Percentiles rank a stretch among this genome's conserved stretches.
phyloP scores from a whole-genome alignment of 768 basidiomycete species.

The Lactifluus piperatus region DNA sequence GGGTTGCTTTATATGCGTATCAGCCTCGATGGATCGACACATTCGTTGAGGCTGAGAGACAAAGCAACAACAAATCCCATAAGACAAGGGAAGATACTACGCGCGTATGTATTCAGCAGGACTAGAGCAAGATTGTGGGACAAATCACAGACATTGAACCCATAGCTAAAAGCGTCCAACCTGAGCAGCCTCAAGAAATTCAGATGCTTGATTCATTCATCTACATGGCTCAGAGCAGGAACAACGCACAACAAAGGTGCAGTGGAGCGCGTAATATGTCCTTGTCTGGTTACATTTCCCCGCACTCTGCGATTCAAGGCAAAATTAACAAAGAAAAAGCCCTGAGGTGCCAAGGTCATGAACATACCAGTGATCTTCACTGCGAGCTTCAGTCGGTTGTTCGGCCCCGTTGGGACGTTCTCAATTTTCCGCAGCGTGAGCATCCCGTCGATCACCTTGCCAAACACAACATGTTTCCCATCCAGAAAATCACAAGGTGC shows the following conservation, averaged over 20 bases:
- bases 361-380: conserved; percentile 79
- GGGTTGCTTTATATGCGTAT: no score
- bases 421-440: conserved; percentile 94
- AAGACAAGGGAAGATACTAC: no score
- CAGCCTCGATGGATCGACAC: no score
- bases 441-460: conserved; percentile 87
- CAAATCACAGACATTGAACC: no score
- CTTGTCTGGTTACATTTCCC: conserved; percentile 29
- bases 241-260: background rate
- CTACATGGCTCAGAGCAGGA: background rate
- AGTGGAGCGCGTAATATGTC: background rate
- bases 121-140: no score
- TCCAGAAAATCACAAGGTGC: conserved; percentile 94
- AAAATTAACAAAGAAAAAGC: background rate
- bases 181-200: no score
- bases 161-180: no score
- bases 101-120: no score
- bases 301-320: conserved; percentile 27
- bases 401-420: conserved; percentile 85
- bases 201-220: background rate
- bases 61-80: no score
- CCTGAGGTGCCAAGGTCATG: background rate
- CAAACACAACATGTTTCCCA: conserved; percentile 90
- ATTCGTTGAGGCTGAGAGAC: no score
- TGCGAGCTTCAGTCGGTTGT: conserved; percentile 80